Evolutionary conservation across 208 protist species (phyloP), one percentile per base, ranked within the genome.

Genomic region (Crithidia acanthocephali): DNA sequence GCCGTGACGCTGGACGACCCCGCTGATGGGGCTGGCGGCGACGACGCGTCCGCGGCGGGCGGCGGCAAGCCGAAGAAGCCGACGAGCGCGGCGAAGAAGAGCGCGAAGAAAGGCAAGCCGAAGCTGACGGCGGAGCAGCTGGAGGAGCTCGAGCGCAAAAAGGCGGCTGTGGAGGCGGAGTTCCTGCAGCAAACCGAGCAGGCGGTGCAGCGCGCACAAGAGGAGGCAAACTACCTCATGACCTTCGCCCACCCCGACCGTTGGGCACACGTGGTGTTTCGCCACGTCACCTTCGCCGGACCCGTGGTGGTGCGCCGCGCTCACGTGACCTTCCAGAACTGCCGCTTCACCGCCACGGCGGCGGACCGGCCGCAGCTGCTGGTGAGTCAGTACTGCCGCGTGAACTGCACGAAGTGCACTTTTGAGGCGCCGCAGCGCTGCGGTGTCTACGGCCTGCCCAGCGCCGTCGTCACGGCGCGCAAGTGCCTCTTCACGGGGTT

Each of bases 241-340:
- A 87, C 85, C n/a, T 96, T 91, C 60, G 88, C 91, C 23, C 88
- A 94, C 65, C 91, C 91, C 37, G 53, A 87, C 60, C 87, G 86
- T 15, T 96, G 91, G 89, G 76, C 83, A 10, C 23, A 77, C 8
- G 86, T 96, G 28, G 71, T 79, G 6, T 81, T 96, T 35, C 63
- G 79, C 10, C 88, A 93, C 71, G 63, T 93, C 23, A 93, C 88
- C 18, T 96, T 96, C 55, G 65, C 63, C 18, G 87, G 86, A 22
- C 85, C 83, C 4, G 87, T 96, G 13, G 74, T 80, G 63, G 86
- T 96, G 58, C 71, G 69, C 27, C 82, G 89, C 25, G 89, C 89
- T 0, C 91, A 96, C 72, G 84, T 94, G 5, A 88, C 62, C 18
- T 96, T 96, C 60, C 78, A 82, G 10, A 92, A 96, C 79, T 96